Evolutionary conservation across 108 stramenopile species (phyloP).

Genomic region (Skeletonema tropicum): DNA sequence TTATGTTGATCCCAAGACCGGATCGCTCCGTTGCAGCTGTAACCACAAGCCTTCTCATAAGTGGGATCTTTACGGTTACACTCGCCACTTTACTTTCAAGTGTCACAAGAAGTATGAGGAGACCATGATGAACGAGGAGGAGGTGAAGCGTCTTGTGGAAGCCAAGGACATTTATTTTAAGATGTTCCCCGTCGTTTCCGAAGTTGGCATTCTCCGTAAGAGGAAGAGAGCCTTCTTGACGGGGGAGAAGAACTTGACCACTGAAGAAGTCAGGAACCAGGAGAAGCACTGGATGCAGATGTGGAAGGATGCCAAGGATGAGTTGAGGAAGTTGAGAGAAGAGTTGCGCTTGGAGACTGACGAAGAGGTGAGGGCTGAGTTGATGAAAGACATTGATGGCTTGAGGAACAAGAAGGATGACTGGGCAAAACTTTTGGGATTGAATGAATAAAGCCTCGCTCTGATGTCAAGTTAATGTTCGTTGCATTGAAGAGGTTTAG

Average conservation of each 20-base stretch:
- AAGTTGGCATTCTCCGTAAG: background rate
- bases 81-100: slow-evolving; percentile 34
- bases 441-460: slow-evolving; percentile 6
- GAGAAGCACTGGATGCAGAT: slow-evolving; percentile 6
- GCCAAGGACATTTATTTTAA: slow-evolving; percentile 18
- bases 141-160: slow-evolving; percentile 13
- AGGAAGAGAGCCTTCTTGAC: slow-evolving; percentile 4
- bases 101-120: slow-evolving; percentile 29
- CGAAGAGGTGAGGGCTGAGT: slow-evolving; percentile 14
- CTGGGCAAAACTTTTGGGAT: slow-evolving; percentile 23
- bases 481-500: background rate
- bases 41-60: slow-evolving; percentile 33
- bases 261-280: slow-evolving; percentile 20
- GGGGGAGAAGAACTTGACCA: slow-evolving; percentile 24
- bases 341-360: slow-evolving; percentile 25
- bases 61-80: slow-evolving; percentile 32
- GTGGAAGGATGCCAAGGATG: slow-evolving; percentile 9
- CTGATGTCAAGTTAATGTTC: background rate
- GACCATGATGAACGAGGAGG: slow-evolving; percentile 17
- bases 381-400: slow-evolving; percentile 22
- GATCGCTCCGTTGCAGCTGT: slow-evolving; percentile 29
- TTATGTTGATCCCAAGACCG: slow-evolving; percentile 15
- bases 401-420: slow-evolving; percentile 28
- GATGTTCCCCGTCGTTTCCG: slow-evolving; percentile 14
- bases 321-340: slow-evolving; percentile 3